Base-by-base conservation (phyloP, 208 protist species). In the Crithidia acanthocephali region DNA sequence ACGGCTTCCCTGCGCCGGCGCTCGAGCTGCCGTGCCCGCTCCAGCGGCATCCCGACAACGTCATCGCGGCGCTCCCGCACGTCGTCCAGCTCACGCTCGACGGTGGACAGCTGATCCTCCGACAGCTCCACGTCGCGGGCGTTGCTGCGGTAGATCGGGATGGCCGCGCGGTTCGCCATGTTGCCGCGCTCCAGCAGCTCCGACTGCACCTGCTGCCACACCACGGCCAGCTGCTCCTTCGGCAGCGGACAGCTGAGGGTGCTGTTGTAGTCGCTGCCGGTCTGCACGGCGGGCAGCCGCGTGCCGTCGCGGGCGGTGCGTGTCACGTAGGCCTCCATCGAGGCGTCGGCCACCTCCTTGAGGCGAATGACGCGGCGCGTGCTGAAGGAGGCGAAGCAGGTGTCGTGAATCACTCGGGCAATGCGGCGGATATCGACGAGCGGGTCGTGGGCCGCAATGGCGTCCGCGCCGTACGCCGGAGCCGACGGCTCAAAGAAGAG, bases 11-110 rank as follows among this genome's bases (percentile, higher is more conserved):
- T 35, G 4, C 33, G 62, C 7, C 44, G 62, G 35, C 61, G 56
- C 72, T 74, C 57, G 22, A 81, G 48, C 59, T 74, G 72, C 11
- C 57, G 33, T 16, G 75, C 77, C 1, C 67, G 76, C 55, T 82
- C 78, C 2, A 89, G 73, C 16, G 86, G 69, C 74, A 92, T 80
- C n/a, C 81, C 86, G 18, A 92, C 83, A n/a, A 92, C 71, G 25
- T 89, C 84, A 50, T 85, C 76, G 16, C 58, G 68, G 25, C 62
- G 72, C 42, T 73, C 72, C 23, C 81, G 83, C 52, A 72, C 68
- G 22, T 78, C 72, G 1, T 86, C 80, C 28, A 91, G 68, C 18
- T 68, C 72, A 0, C 72, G 69, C 58, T 69, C 75, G 25, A 91
- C 66, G 35, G 56, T 56, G 2, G 55, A 59, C 9, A 91, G 72